phyloP scores from a whole-genome alignment of 805 yeast species.

The Priceomyces haplophilus region DNA sequence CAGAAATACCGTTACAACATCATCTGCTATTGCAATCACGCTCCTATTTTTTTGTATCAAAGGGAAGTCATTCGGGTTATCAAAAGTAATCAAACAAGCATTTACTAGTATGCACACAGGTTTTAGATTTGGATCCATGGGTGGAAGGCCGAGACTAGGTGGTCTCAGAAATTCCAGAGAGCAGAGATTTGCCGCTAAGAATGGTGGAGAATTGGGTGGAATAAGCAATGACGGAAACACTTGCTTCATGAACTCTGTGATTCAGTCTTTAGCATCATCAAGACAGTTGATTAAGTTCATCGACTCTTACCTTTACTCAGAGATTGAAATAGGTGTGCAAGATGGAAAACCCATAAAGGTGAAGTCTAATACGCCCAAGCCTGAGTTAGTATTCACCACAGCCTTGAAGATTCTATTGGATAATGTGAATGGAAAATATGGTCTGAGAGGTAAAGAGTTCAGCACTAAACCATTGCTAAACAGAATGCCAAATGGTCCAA shows the following conservation, averaged over 20 bases:
- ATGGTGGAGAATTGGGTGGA: conserved; percentile 82
- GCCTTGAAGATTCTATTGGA: conserved; percentile 51
- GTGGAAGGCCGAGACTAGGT: conserved; percentile 11
- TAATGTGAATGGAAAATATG: conserved; percentile 56
- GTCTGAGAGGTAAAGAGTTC: conserved; percentile 54
- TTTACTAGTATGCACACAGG: conserved; percentile 14
- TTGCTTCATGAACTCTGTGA: conserved; percentile 89
- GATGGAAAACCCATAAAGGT: conserved; percentile 12
- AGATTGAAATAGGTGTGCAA: conserved; percentile 24
- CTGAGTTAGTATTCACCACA: conserved; percentile 46
- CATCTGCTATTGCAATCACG: conserved; percentile 9
- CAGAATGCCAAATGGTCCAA: conserved; percentile 75
- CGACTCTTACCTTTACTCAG: conserved; percentile 34
- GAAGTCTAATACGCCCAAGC: conserved; percentile 19
- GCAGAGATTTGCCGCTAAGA: conserved; percentile 42
- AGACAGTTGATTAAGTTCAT: conserved; percentile 56
- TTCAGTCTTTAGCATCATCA: conserved; percentile 80
- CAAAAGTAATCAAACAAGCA: conserved; percentile 10
- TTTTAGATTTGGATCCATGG: conserved; percentile 9
- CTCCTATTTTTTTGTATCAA: conserved; percentile 7
- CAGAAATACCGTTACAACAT: conserved; percentile 9
- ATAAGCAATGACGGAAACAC: conserved; percentile 88
- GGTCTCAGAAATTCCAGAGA: conserved; percentile 21
- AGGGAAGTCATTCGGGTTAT: conserved; percentile 6
- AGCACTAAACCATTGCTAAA: conserved; percentile 59